Conservation (phyloP, 441 rosid species). For the Hura crepitans region DNA sequence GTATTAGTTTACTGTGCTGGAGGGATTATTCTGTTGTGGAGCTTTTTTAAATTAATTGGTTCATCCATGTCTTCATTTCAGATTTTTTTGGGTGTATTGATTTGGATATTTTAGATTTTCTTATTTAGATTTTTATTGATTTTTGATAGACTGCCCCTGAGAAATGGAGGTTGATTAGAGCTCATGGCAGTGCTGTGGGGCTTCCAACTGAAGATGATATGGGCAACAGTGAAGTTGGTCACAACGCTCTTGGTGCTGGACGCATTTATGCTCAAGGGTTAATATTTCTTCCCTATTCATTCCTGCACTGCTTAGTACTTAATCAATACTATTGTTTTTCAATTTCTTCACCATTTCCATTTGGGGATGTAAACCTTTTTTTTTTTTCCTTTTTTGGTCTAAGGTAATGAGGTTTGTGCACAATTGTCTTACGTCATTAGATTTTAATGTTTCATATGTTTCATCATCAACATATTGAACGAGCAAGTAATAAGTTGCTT, state of each 20-base stretch:
- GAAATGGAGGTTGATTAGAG: slow-evolving; percentile 79
- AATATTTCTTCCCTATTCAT: slow-evolving; percentile 9
- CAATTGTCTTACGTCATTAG: neutral
- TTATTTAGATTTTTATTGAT: neutral
- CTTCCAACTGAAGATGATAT: slow-evolving; percentile 96
- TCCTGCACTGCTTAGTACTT: neutral
- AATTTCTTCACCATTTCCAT: no score
- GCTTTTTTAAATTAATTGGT: neutral
- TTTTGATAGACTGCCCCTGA: slow-evolving; percentile 56
- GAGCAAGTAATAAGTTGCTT: neutral
- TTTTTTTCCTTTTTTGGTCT: no score
- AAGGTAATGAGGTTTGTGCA: neutral
- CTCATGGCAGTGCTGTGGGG: slow-evolving; percentile 90
- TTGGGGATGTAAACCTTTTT: no score
- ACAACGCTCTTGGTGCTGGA: slow-evolving; percentile 97
- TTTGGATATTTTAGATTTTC: neutral
- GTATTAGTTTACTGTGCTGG: neutral
- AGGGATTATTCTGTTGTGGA: neutral
- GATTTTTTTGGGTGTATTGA: neutral
- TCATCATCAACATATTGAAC: neutral
- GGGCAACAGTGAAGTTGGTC: slow-evolving; percentile 99
- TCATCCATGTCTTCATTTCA: neutral
- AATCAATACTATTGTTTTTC: neutral
- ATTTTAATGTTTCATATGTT: neutral
- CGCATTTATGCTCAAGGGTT: slow-evolving; percentile 91